These are phyloP conservation scores for Dictyostelium capitatum DNA, from an alignment of 78 protist species.

Conservation along the genomic window DNA sequence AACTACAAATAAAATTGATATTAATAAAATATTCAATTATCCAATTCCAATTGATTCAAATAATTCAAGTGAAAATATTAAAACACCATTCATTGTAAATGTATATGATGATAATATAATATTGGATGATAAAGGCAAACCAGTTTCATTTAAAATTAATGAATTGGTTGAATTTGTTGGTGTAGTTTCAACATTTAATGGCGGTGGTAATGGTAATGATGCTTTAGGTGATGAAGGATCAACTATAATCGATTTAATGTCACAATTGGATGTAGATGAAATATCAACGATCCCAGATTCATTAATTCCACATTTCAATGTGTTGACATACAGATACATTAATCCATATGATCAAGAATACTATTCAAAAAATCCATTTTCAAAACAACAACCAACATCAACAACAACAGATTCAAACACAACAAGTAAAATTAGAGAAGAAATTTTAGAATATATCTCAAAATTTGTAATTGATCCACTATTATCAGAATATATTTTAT, in stretches of 20 bases:
- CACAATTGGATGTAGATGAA: constrained; percentile 22
- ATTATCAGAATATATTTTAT: constrained; percentile 47
- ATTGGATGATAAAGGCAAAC: not conserved
- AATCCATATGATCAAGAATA: not conserved
- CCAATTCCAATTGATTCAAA: constrained; percentile 25
- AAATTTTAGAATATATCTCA: not conserved
- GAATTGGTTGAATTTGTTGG: constrained; percentile 70
- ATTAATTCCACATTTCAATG: constrained; percentile 51
- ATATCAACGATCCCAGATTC: constrained; percentile 35
- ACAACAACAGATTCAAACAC: not conserved
- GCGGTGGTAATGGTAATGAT: not conserved
- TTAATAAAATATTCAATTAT: constrained; percentile 49
- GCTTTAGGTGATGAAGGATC: not conserved
- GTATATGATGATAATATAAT: constrained; percentile 32
- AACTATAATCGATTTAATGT: not conserved
- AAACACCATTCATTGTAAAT: constrained; percentile 42
- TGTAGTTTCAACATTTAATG: constrained; percentile 15
- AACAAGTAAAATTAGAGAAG: not conserved
- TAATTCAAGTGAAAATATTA: not conserved
- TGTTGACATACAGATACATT: constrained; percentile 11
- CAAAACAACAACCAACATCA: not conserved
- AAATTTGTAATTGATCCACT: constrained; percentile 1
- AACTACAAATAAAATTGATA: constrained; percentile 26
- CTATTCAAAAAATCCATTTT: not conserved
- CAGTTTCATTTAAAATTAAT: constrained; percentile 7